Conservation (phyloP, 73 alveolate species). For the Paramecium sonneborni region DNA sequence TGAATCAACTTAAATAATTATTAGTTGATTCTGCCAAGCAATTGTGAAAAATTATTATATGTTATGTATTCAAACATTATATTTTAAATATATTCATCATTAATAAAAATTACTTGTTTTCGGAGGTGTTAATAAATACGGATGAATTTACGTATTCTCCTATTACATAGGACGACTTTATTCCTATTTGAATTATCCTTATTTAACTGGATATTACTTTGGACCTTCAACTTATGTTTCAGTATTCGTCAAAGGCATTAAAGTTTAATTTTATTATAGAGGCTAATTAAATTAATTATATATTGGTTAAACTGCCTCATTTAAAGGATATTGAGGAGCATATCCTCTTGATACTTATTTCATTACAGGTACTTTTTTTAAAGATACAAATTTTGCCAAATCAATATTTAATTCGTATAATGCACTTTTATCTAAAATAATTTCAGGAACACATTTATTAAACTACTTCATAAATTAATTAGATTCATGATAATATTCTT, state of each 20-base stretch:
- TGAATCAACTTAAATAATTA: background rate
- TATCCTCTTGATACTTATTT: background rate
- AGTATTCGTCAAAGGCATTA: conserved; percentile 9
- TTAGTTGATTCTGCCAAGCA: background rate
- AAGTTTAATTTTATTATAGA: background rate
- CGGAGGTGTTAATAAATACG: conserved; percentile 44
- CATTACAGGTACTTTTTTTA: background rate
- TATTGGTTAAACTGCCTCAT: background rate
- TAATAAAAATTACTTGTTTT: conserved; percentile 20
- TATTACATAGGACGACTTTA: background rate
- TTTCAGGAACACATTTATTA: conserved; percentile 27
- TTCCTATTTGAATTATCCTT: background rate
- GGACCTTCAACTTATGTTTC: background rate
- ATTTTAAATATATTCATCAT: background rate
- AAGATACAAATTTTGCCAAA: conserved; percentile 29
- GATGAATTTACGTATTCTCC: background rate
- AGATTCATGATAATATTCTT: conserved; percentile 49
- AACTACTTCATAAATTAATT: conserved; percentile 32
- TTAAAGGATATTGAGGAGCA: background rate
- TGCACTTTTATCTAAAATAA: conserved; percentile 11
- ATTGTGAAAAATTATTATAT: background rate
- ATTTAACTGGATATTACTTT: background rate
- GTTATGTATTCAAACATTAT: background rate
- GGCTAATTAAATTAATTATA: background rate
- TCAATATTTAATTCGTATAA: conserved; percentile 20